These are phyloP conservation scores for Zopfia rhizophila DNA, from an alignment of 2,329 filamentous ascomycete genomes.

Conservation along the genomic window DNA sequence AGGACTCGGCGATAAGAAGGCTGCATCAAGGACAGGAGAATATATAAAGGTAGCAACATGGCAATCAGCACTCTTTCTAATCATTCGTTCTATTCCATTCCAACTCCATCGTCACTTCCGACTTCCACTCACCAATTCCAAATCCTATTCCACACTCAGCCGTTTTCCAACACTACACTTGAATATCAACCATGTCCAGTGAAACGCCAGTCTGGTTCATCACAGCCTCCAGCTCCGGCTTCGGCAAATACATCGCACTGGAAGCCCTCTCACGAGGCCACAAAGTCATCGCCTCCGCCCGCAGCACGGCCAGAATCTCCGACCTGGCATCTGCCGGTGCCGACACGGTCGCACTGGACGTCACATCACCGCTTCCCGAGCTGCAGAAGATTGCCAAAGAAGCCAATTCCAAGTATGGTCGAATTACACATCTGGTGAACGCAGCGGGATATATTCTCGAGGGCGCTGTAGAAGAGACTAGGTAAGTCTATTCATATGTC, in stretches of 20 bases:
- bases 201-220: slow-evolving; percentile 59
- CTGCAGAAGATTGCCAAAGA: slow-evolving; percentile 51
- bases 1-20: no score
- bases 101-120: no score
- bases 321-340: slow-evolving; percentile 50
- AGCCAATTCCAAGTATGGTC: slow-evolving; percentile 53
- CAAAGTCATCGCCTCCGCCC: slow-evolving; percentile 61
- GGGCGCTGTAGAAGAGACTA: slow-evolving; percentile 58
- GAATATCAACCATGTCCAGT: slow-evolving; percentile 24
- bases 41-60: no score
- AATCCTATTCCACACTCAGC: not conserved
- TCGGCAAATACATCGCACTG: slow-evolving; percentile 59
- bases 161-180: no score
- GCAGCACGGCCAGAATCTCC: slow-evolving; percentile 49
- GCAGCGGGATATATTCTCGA: slow-evolving; percentile 59
- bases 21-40: no score
- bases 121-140: no score
- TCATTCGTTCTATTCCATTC: no score
- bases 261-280: slow-evolving; percentile 57
- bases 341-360: slow-evolving; percentile 52
- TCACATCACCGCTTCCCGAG: slow-evolving; percentile 48
- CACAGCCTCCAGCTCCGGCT: slow-evolving; percentile 60
- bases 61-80: no score
- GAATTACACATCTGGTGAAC: slow-evolving; percentile 59
- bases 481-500: slow-evolving; percentile 37